These are phyloP conservation scores for Mycena epipterygia DNA, from an alignment of 768 basidiomycete species.

Conservation along the genomic window DNA sequence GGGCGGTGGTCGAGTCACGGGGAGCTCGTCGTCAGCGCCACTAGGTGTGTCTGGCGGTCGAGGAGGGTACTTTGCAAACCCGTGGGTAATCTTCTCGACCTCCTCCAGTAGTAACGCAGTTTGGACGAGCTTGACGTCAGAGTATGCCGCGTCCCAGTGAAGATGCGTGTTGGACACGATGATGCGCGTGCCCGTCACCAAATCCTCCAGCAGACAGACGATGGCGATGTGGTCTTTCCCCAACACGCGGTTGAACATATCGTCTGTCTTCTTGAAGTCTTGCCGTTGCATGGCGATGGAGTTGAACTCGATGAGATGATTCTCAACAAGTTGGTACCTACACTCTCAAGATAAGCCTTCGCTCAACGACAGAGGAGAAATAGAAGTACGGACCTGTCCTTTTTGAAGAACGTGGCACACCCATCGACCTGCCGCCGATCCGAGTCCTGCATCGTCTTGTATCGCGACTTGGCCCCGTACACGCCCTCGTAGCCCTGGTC, in stretches of 20 bases:
- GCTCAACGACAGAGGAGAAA: constrained; percentile 14
- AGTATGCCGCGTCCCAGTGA: constrained; percentile 91
- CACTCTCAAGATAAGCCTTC: constrained; percentile 28
- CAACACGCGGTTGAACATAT: constrained; percentile 99
- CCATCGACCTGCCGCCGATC: constrained; percentile 95
- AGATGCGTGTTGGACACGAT: constrained; percentile 94
- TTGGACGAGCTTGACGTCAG: constrained; percentile 98
- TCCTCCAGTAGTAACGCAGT: constrained; percentile 94
- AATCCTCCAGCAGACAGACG: constrained; percentile 88
- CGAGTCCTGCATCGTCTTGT: constrained; percentile 90
- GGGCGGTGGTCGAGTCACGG: constrained; percentile 59
- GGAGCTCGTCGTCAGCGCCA: constrained; percentile 37
- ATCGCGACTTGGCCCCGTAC: constrained; percentile 92
- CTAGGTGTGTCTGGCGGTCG: constrained; percentile 60
- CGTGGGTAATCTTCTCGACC: constrained; percentile 88
- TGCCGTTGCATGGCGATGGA: constrained; percentile 92
- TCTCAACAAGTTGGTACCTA: constrained; percentile 94
- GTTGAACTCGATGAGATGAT: constrained; percentile 94
- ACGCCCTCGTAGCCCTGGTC: constrained; percentile 90
- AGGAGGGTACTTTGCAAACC: constrained; percentile 87
- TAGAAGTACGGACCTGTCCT: constrained; percentile 74
- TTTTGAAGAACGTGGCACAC: constrained; percentile 96
- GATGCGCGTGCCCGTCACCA: constrained; percentile 87
- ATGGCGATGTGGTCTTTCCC: constrained; percentile 95
- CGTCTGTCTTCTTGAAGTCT: constrained; percentile 97